phyloP scores from a whole-genome alignment of 371 early-diverging fungal species.

The Vairimorpha apis region DNA sequence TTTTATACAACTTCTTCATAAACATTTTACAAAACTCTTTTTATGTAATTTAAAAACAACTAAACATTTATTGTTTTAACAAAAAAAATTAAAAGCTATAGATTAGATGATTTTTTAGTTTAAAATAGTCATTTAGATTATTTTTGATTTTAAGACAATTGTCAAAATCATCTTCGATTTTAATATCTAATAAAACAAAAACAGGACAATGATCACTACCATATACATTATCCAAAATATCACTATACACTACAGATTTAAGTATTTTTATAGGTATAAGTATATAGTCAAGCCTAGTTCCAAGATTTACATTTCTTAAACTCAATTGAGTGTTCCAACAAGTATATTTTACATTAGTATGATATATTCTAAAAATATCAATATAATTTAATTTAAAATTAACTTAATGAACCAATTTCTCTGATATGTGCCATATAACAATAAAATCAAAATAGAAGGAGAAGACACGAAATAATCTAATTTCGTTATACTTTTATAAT shows the following conservation, averaged over 20 bases:
- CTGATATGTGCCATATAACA: constrained; percentile 67
- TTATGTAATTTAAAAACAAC: no score
- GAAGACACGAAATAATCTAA: constrained; percentile 66
- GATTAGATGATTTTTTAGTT: no score
- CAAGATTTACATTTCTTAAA: constrained; percentile 65
- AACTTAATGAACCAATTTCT: constrained; percentile 70
- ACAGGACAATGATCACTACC: constrained; percentile 86
- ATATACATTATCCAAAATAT: constrained; percentile 66
- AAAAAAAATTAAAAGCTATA: no score
- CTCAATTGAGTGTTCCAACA: constrained; percentile 68
- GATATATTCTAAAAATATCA: constrained; percentile 64
- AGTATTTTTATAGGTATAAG: constrained; percentile 65
- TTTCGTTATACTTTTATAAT: constrained; percentile 1
- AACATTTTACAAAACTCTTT: no score
- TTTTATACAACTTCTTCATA: no score
- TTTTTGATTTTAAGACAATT: constrained; percentile 23
- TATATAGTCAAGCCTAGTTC: constrained; percentile 74
- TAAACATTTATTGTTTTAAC: no score
- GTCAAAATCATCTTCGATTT: constrained; percentile 2
- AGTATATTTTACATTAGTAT: constrained; percentile 62
- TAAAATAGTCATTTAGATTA: no score
- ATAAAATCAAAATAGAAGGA: constrained; percentile 64
- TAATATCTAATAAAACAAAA: constrained; percentile 64
- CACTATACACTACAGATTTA: constrained; percentile 65
- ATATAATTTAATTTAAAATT: constrained; percentile 55